phyloP scores from a whole-genome alignment of 805 yeast genomes.

The Millerozyma acaciae region DNA sequence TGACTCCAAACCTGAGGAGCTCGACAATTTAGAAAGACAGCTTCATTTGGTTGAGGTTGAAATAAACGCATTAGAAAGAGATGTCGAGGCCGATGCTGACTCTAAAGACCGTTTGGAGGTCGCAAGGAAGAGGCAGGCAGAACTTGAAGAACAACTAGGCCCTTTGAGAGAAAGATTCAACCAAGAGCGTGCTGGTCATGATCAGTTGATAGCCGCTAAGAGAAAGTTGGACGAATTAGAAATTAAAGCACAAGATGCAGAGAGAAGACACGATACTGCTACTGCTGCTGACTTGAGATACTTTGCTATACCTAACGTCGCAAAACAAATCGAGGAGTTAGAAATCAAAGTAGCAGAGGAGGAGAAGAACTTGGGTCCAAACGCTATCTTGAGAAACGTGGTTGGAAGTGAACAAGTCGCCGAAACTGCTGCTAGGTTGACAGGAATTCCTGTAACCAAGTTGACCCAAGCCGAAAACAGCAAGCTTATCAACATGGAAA shows the following conservation, averaged over 20 bases:
- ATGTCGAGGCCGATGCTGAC: constrained; percentile 74
- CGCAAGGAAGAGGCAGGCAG: constrained; percentile 77
- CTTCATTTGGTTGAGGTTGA: constrained; percentile 90
- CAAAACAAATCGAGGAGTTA: constrained; percentile 66
- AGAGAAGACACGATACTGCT: constrained; percentile 91
- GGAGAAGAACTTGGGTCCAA: constrained; percentile 61
- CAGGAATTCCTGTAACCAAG: constrained; percentile 95
- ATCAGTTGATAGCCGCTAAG: constrained; percentile 83
- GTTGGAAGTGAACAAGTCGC: constrained; percentile 91
- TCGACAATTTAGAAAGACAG: constrained; percentile 91
- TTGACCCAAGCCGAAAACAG: constrained; percentile 92
- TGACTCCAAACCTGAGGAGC: constrained; percentile 95
- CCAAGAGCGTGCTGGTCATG: constrained; percentile 87
- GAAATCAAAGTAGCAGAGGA: constrained; percentile 79
- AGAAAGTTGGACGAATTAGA: constrained; percentile 89
- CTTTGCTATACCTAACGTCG: constrained; percentile 93
- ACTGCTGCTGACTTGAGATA: constrained; percentile 94
- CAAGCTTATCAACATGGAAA: constrained; percentile 93
- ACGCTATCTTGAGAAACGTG: constrained; percentile 76
- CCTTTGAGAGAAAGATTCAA: constrained; percentile 84
- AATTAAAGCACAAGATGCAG: constrained; percentile 92
- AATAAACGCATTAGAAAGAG: constrained; percentile 95
- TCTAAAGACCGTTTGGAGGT: constrained; percentile 81
- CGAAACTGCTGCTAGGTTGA: constrained; percentile 94
- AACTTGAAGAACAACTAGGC: constrained; percentile 74